Conservation (phyloP, 2,329 filamentous ascomycete species). For the Didymella pomorum region DNA sequence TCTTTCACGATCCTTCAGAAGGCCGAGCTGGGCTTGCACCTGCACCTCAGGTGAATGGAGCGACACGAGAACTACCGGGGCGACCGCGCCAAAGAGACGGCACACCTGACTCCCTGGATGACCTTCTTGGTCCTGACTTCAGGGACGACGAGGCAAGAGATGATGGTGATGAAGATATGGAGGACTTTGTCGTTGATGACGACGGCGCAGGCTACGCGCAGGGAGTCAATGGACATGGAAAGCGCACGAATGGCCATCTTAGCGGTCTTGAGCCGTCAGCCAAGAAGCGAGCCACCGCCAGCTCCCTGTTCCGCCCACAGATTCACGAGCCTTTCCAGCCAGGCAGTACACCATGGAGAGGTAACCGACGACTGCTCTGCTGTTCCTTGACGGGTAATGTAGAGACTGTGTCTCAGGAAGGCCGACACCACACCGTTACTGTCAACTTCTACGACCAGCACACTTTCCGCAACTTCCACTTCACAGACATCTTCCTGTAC, state of each 20-base stretch:
- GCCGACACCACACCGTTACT: constrained; percentile 84
- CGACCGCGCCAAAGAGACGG: constrained; percentile 61
- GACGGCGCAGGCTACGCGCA: constrained; percentile 89
- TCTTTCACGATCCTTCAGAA: constrained; percentile 79
- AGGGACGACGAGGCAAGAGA: constrained; percentile 58
- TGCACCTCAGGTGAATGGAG: constrained; percentile 60
- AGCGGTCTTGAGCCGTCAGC: constrained; percentile 54
- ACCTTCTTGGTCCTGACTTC: constrained; percentile 72
- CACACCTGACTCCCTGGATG: constrained; percentile 81
- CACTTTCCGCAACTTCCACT: constrained; percentile 92
- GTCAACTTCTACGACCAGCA: constrained; percentile 98
- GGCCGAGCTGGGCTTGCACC: constrained; percentile 73
- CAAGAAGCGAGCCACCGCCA: constrained; percentile 62
- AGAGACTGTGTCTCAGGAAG: constrained; percentile 96
- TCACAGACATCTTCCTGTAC: constrained; percentile 94
- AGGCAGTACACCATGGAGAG: constrained; percentile 93
- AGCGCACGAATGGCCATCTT: constrained; percentile 63
- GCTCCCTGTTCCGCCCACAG: constrained; percentile 64
- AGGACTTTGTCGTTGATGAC: constrained; percentile 92
- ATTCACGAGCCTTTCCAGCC: constrained; percentile 90
- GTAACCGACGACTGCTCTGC: constrained; percentile 91
- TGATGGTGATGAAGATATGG: constrained; percentile 58
- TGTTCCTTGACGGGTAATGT: constrained; percentile 93
- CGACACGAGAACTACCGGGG: constrained; percentile 61
- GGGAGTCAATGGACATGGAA: constrained; percentile 67